These are phyloP conservation scores for Candida qinlingensis DNA, from an alignment of 805 yeast species.

Conservation along the genomic window DNA sequence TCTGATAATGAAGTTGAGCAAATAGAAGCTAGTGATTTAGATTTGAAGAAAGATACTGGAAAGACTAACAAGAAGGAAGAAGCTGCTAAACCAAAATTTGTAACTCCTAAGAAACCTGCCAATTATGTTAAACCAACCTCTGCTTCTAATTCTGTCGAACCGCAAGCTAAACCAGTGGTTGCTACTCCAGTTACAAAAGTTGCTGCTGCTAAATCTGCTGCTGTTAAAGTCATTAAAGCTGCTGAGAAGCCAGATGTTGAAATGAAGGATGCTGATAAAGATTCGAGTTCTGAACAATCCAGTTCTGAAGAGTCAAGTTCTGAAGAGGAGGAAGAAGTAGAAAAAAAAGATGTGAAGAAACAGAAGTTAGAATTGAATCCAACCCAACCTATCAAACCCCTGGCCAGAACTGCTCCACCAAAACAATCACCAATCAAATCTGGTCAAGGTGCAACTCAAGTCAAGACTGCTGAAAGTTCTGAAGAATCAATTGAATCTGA, in stretches of 20 bases:
- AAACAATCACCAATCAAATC: not conserved
- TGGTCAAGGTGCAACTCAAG: not conserved
- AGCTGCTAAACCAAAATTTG: not conserved
- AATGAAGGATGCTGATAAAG: conserved; percentile 4
- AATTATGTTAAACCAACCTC: not conserved
- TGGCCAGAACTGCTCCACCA: not conserved
- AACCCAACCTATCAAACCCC: not conserved
- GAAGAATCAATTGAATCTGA: not conserved
- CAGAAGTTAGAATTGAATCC: not conserved
- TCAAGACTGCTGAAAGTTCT: too few species aligned
- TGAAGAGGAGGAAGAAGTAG: not conserved
- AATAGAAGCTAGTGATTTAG: not conserved
- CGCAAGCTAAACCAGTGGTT: too few species aligned
- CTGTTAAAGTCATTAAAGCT: not conserved
- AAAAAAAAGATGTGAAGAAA: not conserved
- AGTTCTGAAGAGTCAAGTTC: not conserved
- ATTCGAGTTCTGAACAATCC: not conserved
- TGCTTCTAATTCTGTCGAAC: not conserved
- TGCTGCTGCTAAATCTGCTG: not conserved
- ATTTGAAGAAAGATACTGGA: not conserved
- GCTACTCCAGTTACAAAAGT: not conserved
- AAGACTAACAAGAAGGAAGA: not conserved
- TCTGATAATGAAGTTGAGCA: not conserved
- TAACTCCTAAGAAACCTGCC: not conserved
- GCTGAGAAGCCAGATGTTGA: not conserved